A percentile compares a stretch with the other conserved stretches of the same genome.
Evolutionary conservation across 2,329 filamentous ascomycete species (phyloP).

Genomic region (Rhynchosporium secalis): DNA sequence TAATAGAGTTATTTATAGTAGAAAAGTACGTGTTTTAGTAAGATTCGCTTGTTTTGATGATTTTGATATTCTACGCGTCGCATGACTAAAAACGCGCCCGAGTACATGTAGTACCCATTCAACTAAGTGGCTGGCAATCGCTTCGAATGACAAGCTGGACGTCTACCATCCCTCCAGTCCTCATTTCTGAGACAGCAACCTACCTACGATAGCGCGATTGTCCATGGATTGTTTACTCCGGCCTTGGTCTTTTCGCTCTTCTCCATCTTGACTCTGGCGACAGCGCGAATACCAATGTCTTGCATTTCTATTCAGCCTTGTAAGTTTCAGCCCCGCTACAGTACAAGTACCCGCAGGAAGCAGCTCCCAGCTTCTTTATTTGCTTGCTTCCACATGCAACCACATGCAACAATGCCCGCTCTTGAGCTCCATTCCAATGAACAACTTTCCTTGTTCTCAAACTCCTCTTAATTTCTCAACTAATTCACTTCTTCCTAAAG

Average conservation of each 20-base stretch:
- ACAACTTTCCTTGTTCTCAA: background rate
- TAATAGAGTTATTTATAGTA: too few relatives aligned
- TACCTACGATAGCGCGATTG: background rate
- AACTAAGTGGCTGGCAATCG: background rate
- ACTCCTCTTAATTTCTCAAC: background rate
- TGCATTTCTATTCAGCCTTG: conserved; percentile 21
- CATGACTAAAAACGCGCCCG: too few relatives aligned
- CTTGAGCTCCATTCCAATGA: background rate
- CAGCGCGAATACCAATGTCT: background rate
- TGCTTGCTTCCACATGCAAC: background rate
- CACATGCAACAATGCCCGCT: background rate
- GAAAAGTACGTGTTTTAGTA: too few relatives aligned
- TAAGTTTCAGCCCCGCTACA: conserved; percentile 19
- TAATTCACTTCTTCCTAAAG: conserved; percentile 17
- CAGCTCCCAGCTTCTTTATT: conserved; percentile 7
- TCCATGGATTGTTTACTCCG: background rate
- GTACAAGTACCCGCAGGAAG: conserved; percentile 2
- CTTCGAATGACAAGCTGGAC: background rate
- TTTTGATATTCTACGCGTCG: too few relatives aligned
- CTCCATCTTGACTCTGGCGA: conserved; percentile 4
- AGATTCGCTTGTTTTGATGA: too few relatives aligned
- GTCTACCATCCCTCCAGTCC: background rate
- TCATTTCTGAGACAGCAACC: too few relatives aligned
- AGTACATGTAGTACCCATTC: too few relatives aligned
- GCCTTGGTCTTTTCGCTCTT: background rate